Percentiles rank a stretch among this genome's conserved stretches.
Evolutionary conservation across 352 stramenopile genomes (phyloP).

Genomic region (Globisporangium barbulae): DNA sequence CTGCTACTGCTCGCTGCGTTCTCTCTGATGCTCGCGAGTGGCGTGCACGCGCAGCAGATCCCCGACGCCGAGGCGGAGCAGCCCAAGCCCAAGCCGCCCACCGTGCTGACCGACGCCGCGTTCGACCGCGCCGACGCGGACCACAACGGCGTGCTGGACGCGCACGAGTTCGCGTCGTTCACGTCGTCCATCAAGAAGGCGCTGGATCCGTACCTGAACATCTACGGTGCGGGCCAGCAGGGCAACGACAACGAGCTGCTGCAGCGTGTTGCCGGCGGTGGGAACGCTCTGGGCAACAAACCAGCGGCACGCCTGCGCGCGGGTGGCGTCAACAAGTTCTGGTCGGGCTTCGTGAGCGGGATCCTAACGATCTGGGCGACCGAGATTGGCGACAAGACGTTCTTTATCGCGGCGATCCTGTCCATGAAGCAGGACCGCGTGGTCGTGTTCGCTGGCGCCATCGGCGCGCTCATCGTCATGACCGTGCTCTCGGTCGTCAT

Average conservation of each 20-base stretch:
- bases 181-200: constrained; percentile 47
- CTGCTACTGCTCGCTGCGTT: constrained; percentile 21
- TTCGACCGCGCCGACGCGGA: constrained; percentile 69
- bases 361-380: constrained; percentile 97
- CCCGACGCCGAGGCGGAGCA: constrained; percentile 9
- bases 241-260: constrained; percentile 17
- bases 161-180: constrained; percentile 62
- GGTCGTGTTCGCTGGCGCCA: constrained; percentile 94
- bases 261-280: constrained; percentile 4
- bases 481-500: constrained; percentile 97
- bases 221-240: constrained; percentile 14
- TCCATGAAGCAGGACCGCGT: constrained; percentile 95
- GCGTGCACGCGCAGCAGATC: constrained; percentile 8
- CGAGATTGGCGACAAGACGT: constrained; percentile 99
- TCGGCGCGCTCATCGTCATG: constrained; percentile 96
- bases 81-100: constrained; percentile 18
- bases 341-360: constrained; percentile 82
- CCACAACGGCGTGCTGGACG: constrained; percentile 68
- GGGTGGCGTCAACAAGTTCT: constrained; percentile 69
- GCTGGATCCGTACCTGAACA: constrained; percentile 48
- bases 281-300: neutral
- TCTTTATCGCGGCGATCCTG: constrained; percentile 98
- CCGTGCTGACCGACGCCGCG: constrained; percentile 27
- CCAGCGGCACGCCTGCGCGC: constrained; percentile 29
- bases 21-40: constrained; percentile 18